Evolutionary conservation across 1,284 basidiomycete species (phyloP), one percentile per base, ranked within the genome.

Genomic region (Ganoderma leucocontextum): DNA sequence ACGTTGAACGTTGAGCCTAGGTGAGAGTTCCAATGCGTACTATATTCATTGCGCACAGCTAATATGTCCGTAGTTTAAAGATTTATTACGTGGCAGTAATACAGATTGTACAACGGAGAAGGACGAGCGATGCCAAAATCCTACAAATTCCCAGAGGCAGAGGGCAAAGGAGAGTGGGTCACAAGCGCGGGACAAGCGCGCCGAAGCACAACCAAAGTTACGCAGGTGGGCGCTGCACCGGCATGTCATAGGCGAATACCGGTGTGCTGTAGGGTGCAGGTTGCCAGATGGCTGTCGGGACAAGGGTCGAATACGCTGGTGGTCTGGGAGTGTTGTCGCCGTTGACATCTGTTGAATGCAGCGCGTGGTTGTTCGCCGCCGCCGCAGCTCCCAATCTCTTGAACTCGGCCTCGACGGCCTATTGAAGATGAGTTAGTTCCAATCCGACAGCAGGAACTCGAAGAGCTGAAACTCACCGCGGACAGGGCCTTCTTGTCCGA

Each of bases 241-340:
- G 22, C 12, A 13, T 17, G 35, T 38, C 13, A 22, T 60, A 41
- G 36, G n/a, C 38, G 13, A 60, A 7, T 7, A 60, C 38, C 22
- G 58, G 58, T 10, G 58, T 60, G n/a, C 12, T 60, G n/a, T 39
- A 2, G 7, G 58, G 58, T 10, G 58, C 58, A 10, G 58, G 58
- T n/a, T 60, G 58, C 58, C 58, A 60, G 38, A 60, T 60, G 58
- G 58, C 58, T 8, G 58, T 60, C 17, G 58, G 58, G 13, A 39
- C 36, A 17, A 60, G 58, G 38, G 12, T 41, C n/a, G 36, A 36
- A 35, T n/a, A 58, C 17, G 57, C 35, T 9, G 36, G 57, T 39
- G 38, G 57, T 36, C 13, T 2, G 22, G 58, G 58, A 39, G 38
- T 60, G 3, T 39, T 19, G 22, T 60, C 38, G 15, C 8, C 38